Evolutionary conservation across 306 rosid genomes (phyloP).

Genomic region (Senna siamea): DNA sequence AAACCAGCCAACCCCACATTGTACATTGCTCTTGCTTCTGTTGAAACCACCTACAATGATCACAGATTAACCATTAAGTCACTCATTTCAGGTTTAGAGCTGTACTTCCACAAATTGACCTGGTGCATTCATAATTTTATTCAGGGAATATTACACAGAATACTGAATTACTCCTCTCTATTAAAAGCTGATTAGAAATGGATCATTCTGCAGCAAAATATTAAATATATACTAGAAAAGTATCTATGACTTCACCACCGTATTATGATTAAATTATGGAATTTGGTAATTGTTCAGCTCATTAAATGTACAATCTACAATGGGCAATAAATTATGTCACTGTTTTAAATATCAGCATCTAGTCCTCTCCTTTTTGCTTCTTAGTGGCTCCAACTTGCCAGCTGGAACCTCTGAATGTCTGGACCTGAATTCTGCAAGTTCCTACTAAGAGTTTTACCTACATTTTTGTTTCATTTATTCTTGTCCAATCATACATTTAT

Average conservation of each 20-base stretch:
- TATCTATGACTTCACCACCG: neutral
- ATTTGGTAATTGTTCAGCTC: conserved; percentile 8
- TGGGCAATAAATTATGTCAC: conserved; percentile 19
- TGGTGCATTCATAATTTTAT: too few species aligned
- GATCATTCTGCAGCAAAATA: neutral
- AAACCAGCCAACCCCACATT: conserved; percentile 60
- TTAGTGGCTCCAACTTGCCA: conserved; percentile 19
- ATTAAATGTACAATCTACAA: neutral
- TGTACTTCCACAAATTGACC: too few species aligned
- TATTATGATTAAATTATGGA: neutral
- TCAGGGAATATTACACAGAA: too few species aligned
- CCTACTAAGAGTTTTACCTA: conserved; percentile 7
- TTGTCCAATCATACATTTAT: neutral
- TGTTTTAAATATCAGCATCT: conserved; percentile 33
- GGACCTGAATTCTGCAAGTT: neutral
- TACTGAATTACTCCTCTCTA: too few species aligned
- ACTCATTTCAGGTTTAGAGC: too few species aligned
- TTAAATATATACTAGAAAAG: neutral
- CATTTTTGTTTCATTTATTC: conserved; percentile 2
- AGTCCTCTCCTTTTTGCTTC: neutral
- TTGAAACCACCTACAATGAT: conserved; percentile 49
- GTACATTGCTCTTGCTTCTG: conserved; percentile 71
- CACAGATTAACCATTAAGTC: neutral
- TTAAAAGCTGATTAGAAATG: neutral
- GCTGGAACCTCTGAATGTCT: conserved; percentile 43